Evolutionary conservation across 179 eudicot genomes (phyloP).

Genomic region (Spergularia azorica): DNA sequence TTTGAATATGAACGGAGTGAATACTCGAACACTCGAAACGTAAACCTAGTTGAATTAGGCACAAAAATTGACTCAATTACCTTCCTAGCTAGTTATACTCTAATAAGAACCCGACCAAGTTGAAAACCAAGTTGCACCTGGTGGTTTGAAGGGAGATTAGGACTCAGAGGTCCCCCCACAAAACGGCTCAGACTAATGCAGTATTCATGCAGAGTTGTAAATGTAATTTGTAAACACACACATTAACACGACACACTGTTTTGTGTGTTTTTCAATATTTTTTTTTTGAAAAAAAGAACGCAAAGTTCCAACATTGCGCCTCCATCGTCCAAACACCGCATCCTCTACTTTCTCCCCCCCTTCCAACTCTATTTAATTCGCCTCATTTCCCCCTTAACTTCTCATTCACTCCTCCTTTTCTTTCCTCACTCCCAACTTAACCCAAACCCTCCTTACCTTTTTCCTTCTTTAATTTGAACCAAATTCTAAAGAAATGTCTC

Average conservation of each 20-base stretch:
- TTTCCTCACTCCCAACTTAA: neutral
- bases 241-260: neutral
- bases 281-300: neutral
- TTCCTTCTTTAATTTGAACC: neutral
- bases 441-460: neutral
- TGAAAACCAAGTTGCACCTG: constrained; percentile 18
- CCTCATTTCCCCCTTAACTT: neutral
- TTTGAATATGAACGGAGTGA: no score
- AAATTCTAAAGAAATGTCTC: constrained; percentile 17
- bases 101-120: no score
- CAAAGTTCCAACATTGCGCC: constrained; percentile 27
- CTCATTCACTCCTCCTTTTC: neutral
- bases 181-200: neutral
- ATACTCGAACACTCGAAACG: no score
- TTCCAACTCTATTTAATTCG: constrained; percentile 31
- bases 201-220: neutral
- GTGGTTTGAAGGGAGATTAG: constrained; percentile 6
- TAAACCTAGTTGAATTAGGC: no score
- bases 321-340: constrained; percentile 19
- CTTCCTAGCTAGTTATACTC: no score
- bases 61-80: no score
- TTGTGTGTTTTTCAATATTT: neutral
- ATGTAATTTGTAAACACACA: neutral
- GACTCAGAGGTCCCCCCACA: constrained; percentile 11
- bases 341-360: no score